Conservation (phyloP, 2,329 filamentous ascomycete genomes). For the Epichloe brachyelytri region DNA sequence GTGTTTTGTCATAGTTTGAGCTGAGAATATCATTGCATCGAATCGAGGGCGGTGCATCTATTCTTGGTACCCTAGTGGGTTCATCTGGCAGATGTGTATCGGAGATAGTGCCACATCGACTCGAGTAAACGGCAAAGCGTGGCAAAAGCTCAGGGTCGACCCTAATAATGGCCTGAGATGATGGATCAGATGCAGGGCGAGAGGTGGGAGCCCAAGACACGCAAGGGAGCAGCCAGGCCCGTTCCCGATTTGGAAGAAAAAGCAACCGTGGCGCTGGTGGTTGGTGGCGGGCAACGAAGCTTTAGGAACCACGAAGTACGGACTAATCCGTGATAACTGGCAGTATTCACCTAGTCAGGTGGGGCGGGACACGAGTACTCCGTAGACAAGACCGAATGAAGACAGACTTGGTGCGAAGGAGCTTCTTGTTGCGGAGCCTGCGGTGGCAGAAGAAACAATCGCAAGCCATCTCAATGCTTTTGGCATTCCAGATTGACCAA, state of each 20-base stretch:
- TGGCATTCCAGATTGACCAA: not conserved
- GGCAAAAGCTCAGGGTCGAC: not conserved
- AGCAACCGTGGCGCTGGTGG: not conserved
- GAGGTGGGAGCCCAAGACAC: slow-evolving; percentile 1
- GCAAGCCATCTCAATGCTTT: not conserved
- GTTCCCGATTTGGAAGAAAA: not conserved
- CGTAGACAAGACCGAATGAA: not conserved
- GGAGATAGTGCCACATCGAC: not conserved
- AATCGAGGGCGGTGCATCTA: not conserved
- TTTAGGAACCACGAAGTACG: not conserved
- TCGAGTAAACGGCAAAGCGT: not conserved
- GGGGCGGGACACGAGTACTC: too few relatives aligned
- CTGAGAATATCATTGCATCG: not conserved
- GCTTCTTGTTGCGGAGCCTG: not conserved
- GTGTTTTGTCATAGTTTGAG: not conserved
- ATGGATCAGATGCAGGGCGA: not conserved
- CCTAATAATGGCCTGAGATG: not conserved
- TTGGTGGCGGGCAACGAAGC: not conserved
- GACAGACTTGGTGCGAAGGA: not conserved
- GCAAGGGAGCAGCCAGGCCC: slow-evolving; percentile 2
- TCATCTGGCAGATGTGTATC: not conserved
- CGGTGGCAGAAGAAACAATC: not conserved
- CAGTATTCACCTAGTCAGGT: too few relatives aligned
- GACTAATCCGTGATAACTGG: too few relatives aligned
- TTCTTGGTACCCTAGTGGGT: not conserved